These are phyloP conservation scores for Dactylis glomerata DNA, from an alignment of 176 grass and related monocot genomes.

Conservation along the genomic window DNA sequence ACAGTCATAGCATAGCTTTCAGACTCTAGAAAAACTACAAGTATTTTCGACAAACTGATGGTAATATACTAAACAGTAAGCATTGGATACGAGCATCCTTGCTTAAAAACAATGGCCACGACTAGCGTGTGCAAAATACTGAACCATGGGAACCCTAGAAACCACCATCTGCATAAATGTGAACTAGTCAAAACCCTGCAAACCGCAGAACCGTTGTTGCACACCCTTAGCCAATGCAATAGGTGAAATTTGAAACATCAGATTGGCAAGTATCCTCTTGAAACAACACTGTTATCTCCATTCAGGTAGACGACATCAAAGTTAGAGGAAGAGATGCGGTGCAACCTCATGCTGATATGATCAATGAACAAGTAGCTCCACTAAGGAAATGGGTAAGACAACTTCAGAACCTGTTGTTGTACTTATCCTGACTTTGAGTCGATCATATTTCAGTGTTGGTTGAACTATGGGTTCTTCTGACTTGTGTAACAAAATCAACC, in stretches of 20 bases:
- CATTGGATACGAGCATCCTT: neutral
- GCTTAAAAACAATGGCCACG: neutral
- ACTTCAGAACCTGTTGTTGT: neutral
- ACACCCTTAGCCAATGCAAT: no score
- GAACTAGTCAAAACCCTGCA: no score
- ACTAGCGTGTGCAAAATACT: no score
- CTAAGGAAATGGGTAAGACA: conserved; percentile 67
- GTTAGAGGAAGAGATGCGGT: conserved; percentile 64
- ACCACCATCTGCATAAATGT: no score
- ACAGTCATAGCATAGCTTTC: no score
- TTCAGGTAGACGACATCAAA: conserved; percentile 70
- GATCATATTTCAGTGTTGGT: conserved; percentile 8
- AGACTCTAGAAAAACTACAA: neutral
- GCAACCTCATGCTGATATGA: conserved; percentile 57
- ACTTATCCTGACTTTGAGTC: neutral
- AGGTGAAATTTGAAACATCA: neutral
- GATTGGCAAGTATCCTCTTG: neutral
- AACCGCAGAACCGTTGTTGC: no score
- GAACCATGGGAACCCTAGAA: no score
- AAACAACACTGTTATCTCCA: neutral
- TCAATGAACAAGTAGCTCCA: conserved; percentile 76
- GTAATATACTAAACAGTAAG: neutral
- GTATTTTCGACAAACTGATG: neutral
- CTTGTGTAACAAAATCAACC: neutral
- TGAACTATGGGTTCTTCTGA: neutral